Evolutionary conservation across 2,329 filamentous ascomycete genomes (phyloP).

Genomic region (Cercospora sojina): DNA sequence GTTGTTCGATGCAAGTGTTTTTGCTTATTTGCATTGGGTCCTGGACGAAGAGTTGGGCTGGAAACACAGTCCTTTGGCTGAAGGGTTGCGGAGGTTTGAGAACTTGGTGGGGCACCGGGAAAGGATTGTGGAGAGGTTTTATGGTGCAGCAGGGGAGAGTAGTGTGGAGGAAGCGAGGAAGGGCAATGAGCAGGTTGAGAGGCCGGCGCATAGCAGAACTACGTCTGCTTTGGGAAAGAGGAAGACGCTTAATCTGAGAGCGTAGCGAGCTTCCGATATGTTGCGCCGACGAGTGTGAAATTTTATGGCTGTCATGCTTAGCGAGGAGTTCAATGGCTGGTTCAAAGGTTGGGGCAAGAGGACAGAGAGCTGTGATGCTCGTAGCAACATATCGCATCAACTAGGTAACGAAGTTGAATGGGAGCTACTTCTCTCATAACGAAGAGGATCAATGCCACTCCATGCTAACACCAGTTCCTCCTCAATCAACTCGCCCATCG

Average conservation of each 20-base stretch:
- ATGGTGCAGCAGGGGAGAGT: background rate
- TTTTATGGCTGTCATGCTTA: background rate
- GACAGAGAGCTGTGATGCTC: background rate
- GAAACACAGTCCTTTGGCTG: conserved; percentile 61
- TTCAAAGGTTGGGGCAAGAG: background rate
- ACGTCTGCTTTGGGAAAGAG: conserved; percentile 11
- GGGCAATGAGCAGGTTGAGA: background rate
- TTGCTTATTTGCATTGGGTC: conserved; percentile 83
- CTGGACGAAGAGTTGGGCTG: conserved; percentile 64
- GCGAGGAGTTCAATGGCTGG: background rate
- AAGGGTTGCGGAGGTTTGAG: conserved; percentile 56
- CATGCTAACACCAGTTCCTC: background rate
- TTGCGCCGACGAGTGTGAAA: background rate
- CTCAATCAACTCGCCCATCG: background rate
- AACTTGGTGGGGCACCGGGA: conserved; percentile 66
- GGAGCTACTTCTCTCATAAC: background rate
- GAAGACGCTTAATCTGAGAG: conserved; percentile 6
- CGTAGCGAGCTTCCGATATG: background rate
- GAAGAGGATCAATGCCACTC: background rate
- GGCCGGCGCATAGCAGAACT: background rate
- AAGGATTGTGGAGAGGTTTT: conserved; percentile 48
- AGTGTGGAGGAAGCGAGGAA: background rate
- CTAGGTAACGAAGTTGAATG: background rate
- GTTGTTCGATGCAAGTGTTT: conserved; percentile 83
- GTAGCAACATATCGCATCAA: background rate